These are phyloP conservation scores for Pichia cactophila DNA, from an alignment of 1,139 yeast species.

Conservation along the genomic window DNA sequence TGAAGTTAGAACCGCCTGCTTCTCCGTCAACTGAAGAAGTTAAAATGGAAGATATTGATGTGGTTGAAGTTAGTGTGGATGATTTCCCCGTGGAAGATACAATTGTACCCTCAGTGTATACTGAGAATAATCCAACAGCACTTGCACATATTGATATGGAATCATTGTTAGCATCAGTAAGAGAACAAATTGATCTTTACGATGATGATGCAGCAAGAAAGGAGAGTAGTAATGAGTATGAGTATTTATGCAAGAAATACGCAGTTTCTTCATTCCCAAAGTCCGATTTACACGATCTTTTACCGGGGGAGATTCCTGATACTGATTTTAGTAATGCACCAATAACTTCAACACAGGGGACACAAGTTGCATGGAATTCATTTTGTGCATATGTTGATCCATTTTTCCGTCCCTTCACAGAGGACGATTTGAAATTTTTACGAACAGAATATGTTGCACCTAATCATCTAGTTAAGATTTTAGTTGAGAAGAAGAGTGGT, in stretches of 20 bases:
- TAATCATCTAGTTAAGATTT: conserved; percentile 1
- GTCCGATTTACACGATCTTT: conserved; percentile 59
- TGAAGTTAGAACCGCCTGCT: not conserved
- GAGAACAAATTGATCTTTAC: conserved; percentile 18
- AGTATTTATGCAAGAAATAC: conserved; percentile 64
- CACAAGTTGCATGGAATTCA: conserved; percentile 84
- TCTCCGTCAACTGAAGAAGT: not conserved
- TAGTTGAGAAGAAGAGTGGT: conserved; percentile 3
- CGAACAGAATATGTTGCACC: conserved; percentile 43
- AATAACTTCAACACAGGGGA: conserved; percentile 51
- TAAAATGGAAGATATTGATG: not conserved
- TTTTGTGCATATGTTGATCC: conserved; percentile 82
- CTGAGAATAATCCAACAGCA: conserved; percentile 9
- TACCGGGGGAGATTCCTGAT: conserved; percentile 87
- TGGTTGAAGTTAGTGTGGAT: not conserved
- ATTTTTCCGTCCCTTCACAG: conserved; percentile 66
- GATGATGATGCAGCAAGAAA: conserved; percentile 28
- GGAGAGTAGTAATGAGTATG: conserved; percentile 27
- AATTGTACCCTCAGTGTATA: conserved; percentile 24
- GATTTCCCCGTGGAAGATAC: conserved; percentile 3
- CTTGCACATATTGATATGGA: conserved; percentile 16
- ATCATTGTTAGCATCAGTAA: conserved; percentile 16
- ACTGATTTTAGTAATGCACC: conserved; percentile 79
- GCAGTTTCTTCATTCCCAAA: conserved; percentile 90
- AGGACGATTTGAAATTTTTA: conserved; percentile 73